Base-by-base conservation (phyloP, 2,329 filamentous ascomycete genomes). In the Pseudogymnoascus sp. region DNA sequence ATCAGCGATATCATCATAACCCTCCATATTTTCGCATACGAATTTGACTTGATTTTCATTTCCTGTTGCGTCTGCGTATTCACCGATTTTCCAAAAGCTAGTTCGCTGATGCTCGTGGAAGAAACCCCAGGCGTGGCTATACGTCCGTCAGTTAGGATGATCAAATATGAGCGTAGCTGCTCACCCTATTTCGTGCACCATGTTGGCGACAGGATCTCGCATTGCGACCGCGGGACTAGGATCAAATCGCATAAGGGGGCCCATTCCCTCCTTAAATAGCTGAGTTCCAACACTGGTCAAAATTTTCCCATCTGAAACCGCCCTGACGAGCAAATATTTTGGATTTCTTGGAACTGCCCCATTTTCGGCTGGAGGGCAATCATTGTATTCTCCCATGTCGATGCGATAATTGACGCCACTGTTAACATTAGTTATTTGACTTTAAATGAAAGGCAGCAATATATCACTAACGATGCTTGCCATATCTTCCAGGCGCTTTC, bases 101-200 rank as follows among this genome's bases (percentile, higher is more conserved):
- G 42, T n/a, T 58, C 60, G 40, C 27, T 61, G 60, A 3, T 61
- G 60, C 33, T 61, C 60, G 5, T 61, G 60, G 21, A 31, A 60
- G 59, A 60, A 60, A 9, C 59, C 59, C 59, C 59, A 60, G 10
- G 59, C 59, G 9, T 60, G 59, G 3, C 59, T 60, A 31, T 48
- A 45, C 3, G 21, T 31, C 15, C 7, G 31, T 60, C 18, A 60
- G 59, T 31, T 15, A 13, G 27, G n/a, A 8, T 25, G 10, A 9
- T 8, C 18, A 35, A 36, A 35, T 15, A 6, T 35, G 21, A 31
- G 18, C 12, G 4, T 31, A n/a, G 7, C 6, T 25, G 31, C 42
- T 33, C 25, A 55, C 60, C 60, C 60, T 55, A 61, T 21, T 15
- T 61, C 60, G 40, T 61, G 60, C 10, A 36, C 42, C 60, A 61